Percentiles rank a stretch among this genome's conserved stretches.
Evolutionary conservation across 2,329 filamentous ascomycete genomes (phyloP).

Genomic region (Berkeleyomyces basicola): DNA sequence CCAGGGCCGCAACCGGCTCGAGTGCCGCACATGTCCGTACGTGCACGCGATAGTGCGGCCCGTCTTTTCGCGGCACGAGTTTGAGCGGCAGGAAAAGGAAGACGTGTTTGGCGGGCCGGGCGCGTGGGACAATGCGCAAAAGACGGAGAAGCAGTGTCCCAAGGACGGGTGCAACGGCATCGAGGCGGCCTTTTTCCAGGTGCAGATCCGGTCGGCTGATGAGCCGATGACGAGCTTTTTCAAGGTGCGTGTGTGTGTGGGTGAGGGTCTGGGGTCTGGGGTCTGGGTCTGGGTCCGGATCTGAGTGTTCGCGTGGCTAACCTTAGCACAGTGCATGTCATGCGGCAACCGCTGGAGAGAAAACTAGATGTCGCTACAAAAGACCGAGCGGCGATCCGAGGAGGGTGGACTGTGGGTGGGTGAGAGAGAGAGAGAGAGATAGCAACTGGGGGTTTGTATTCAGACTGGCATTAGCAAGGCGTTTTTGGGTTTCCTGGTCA

Average conservation of each 20-base stretch:
- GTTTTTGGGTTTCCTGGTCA: not conserved
- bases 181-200: conserved; percentile 85
- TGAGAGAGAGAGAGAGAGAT: not conserved
- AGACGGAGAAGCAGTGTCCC: conserved; percentile 67
- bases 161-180: conserved; percentile 63
- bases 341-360: conserved; percentile 52
- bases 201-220: conserved; percentile 94
- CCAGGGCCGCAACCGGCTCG: conserved; percentile 59
- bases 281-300: conserved; percentile 6
- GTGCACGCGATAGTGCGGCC: conserved; percentile 65
- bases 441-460: not conserved
- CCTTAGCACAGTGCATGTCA: conserved; percentile 42
- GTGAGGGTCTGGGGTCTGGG: conserved; percentile 7
- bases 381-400: not conserved
- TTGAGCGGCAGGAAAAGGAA: conserved; percentile 75
- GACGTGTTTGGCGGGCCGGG: conserved; percentile 78
- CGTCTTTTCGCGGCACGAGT: conserved; percentile 68
- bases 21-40: conserved; percentile 92
- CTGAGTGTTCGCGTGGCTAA: not conserved
- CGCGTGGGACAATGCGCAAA: conserved; percentile 83
- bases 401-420: not conserved
- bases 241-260: conserved; percentile 39
- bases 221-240: conserved; percentile 97
- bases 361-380: conserved; percentile 27
- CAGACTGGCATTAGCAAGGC: not conserved